Conservation (phyloP, 176 grass and related monocot species). For the Dactylis glomerata region DNA sequence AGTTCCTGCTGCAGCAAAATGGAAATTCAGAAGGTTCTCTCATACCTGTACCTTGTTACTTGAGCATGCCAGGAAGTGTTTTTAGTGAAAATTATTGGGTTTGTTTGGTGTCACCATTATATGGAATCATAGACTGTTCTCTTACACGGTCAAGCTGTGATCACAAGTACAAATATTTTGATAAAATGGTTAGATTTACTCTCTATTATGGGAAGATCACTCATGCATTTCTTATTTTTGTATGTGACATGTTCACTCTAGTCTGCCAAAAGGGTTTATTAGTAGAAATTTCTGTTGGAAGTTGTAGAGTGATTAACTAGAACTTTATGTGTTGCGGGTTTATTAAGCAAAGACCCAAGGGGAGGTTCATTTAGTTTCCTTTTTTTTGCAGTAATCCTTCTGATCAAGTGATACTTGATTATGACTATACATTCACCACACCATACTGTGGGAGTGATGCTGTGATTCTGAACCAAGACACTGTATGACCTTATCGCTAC, state of each 20-base stretch:
- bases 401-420: slow-evolving; percentile 90
- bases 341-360: not conserved
- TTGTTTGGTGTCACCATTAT: not conserved
- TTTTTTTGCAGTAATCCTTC: slow-evolving; percentile 78
- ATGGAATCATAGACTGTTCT: not conserved
- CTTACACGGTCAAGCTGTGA: not conserved
- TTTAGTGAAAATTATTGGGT: not conserved
- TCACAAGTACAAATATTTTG: not conserved
- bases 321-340: not conserved
- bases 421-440: slow-evolving; percentile 96
- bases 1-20: slow-evolving; percentile 91
- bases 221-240: not conserved
- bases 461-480: slow-evolving; percentile 21
- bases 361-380: not conserved
- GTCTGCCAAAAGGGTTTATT: not conserved
- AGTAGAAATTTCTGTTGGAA: not conserved
- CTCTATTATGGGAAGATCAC: not conserved
- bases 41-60: not conserved
- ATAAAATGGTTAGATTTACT: not conserved
- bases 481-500: slow-evolving; percentile 30
- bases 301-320: not conserved
- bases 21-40: slow-evolving; percentile 89
- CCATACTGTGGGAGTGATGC: slow-evolving; percentile 74
- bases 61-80: not conserved
- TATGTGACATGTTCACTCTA: not conserved